Conservation (phyloP, 176 grass and related monocot genomes). For the Oryza punctata region DNA sequence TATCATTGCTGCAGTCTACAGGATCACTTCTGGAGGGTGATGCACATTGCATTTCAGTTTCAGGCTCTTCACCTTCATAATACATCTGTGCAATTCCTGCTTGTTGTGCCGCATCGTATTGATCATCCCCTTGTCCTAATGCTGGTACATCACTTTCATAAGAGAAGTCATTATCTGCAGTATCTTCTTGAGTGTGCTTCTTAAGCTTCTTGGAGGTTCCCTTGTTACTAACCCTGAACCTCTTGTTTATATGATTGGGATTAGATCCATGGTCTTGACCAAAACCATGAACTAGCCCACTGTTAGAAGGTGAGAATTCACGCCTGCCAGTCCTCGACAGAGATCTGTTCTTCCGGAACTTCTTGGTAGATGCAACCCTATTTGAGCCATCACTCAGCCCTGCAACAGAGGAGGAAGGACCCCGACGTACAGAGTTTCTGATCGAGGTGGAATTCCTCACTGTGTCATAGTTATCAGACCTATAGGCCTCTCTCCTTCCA, state of each 20-base stretch:
- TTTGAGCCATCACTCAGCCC: constrained; percentile 36
- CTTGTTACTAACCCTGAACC: constrained; percentile 33
- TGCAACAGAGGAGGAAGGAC: constrained; percentile 34
- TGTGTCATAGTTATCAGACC: constrained; percentile 47
- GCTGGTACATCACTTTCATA: constrained; percentile 45
- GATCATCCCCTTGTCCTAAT: constrained; percentile 33
- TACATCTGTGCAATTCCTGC: constrained; percentile 25
- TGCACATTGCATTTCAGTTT: constrained; percentile 48
- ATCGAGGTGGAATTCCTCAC: constrained; percentile 17
- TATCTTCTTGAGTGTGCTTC: constrained; percentile 54
- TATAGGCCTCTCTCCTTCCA: constrained; percentile 44
- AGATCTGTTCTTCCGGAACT: constrained; percentile 68
- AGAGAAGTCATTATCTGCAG: constrained; percentile 39
- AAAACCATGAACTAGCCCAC: constrained; percentile 41
- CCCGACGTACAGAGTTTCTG: constrained; percentile 34
- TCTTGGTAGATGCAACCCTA: constrained; percentile 42
- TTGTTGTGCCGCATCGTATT: constrained; percentile 38
- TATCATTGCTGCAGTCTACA: constrained; percentile 42
- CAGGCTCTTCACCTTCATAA: constrained; percentile 42
- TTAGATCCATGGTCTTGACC: constrained; percentile 33
- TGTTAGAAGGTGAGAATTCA: constrained; percentile 46
- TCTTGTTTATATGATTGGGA: constrained; percentile 47
- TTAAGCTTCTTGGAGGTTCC: constrained; percentile 21
- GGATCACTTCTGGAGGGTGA: constrained; percentile 40
- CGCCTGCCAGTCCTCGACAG: constrained; percentile 51